Evolutionary conservation across 306 rosid species (phyloP), one percentile per base, ranked within the genome.

Genomic region (Sechiopsis laciniata): DNA sequence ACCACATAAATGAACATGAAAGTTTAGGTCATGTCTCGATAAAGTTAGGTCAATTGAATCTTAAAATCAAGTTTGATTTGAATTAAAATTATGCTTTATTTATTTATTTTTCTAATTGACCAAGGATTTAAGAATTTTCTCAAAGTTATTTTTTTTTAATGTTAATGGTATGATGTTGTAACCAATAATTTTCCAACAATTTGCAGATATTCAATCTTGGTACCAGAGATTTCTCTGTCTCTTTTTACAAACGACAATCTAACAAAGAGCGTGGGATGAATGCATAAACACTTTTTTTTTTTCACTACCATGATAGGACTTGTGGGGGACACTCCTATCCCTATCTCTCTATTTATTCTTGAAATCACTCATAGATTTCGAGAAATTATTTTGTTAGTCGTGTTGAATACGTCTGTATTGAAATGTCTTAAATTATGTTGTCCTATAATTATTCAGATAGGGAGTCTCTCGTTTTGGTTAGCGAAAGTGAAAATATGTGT

Each of bases 141-240:
- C 42, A 37, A 37, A 6, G 7, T 20, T 35, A 10, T 17, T 17
- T 17, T 22, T 13, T 64, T n/a, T n/a, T 40, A 40, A 9, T 40
- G 46, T 6, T 8, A 15, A 62, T 26, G 69, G 50, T 2, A 16
- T 32, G 69, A 21, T 60, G 21, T 63, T 35, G 45, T 2, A 61
- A 32, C 55, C 55, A 45, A 66, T 66, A 17, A 66, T 19, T 45
- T 66, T 66, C 55, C 29, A 46, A 66, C 72, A 66, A 66, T 45
- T 2, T 67, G 56, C 55, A 51, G 21, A 48, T 45, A 20, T 26
- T 21, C 19, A 68, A 48, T 68, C 53, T 45, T 68, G 37, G 73
- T 68, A 68, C 73, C 20, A 48, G 15, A 48, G 73, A 48, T 68
- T 68, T 68, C 0, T 68, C 1, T 68, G 57, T 56, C 57, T 5